Evolutionary conservation across 306 rosid genomes (phyloP), one percentile per base, ranked within the genome.

Genomic region (Ziziphus jujuba): DNA sequence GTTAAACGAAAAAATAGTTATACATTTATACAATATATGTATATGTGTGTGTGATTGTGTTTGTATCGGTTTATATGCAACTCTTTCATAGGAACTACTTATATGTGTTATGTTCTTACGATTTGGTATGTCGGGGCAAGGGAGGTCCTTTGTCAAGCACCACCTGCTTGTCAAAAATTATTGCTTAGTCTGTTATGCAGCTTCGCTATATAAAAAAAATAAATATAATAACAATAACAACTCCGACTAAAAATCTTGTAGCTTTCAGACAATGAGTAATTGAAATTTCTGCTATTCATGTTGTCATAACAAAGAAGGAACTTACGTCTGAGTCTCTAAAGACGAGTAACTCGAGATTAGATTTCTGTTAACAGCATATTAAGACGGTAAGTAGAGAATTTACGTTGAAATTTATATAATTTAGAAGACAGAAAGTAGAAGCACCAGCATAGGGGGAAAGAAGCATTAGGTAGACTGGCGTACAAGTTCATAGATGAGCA

Each of bases 141-240:
- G 91, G 25, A 87, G 85, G 80, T 45, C 80, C 78, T 57, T 77
- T 87, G 81, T 71, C 71, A 89, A 73, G 80, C 97, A 92, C 80
- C 84, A 76, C 50, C 95, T 86, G 63, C 49, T 65, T 65, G 61
- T 80, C 55, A 44, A 44, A 78, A 65, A n/a, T 69, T 63, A 19
- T 45, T 67, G 45, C 23, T 77, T 65, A 80, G 59, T 72, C 48
- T 36, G n/a, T 56, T 50, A 51, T 60, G 36, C 17, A n/a, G n/a
- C n/a, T n/a, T n/a, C n/a, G n/a, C n/a, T n/a, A n/a, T n/a, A n/a
- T n/a, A n/a, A n/a, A n/a, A n/a, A n/a, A n/a, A n/a, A n/a, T n/a
- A n/a, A n/a, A n/a, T n/a, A 8, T 35, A 20, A 45, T n/a, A 49
- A 9, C 13, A 23, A 36, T 34, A 5, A 53, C 19, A 67, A 77